These are phyloP conservation scores for Hsuehochloa calcarea DNA, from an alignment of 176 grass and related monocot genomes.

Conservation along the genomic window DNA sequence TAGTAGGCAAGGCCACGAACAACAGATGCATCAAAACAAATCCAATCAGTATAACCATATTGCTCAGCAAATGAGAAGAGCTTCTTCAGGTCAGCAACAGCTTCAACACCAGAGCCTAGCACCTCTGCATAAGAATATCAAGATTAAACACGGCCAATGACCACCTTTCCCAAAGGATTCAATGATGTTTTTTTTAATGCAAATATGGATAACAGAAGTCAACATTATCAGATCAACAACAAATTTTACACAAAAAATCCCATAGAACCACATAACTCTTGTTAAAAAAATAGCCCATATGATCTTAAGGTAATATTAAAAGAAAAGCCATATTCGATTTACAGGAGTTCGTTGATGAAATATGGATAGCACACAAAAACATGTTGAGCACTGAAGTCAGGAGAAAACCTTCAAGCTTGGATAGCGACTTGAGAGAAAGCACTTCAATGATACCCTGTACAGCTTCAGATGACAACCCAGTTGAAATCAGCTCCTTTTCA, in stretches of 20 bases:
- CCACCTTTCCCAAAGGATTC: neutral
- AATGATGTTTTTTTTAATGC: neutral
- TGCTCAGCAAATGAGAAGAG: constrained; percentile 78
- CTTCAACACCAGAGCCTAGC: constrained; percentile 64
- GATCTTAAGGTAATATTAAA: constrained; percentile 6
- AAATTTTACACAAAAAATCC: too few species aligned
- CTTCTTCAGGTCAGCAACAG: constrained; percentile 81
- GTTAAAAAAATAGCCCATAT: constrained; percentile 4
- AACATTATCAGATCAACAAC: too few species aligned
- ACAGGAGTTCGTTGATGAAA: neutral
- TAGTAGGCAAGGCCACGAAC: constrained; percentile 96
- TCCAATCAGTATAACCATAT: constrained; percentile 86
- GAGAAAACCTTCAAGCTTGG: constrained; percentile 73
- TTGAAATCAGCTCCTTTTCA: constrained; percentile 55
- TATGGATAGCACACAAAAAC: neutral
- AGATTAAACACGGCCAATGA: constrained; percentile 7
- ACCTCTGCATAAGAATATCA: constrained; percentile 52
- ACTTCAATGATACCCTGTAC: constrained; percentile 78
- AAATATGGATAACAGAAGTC: too few species aligned
- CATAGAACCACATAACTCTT: too few species aligned
- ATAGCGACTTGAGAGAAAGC: constrained; percentile 78
- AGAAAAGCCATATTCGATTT: neutral
- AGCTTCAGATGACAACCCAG: constrained; percentile 63
- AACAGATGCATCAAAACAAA: constrained; percentile 90
- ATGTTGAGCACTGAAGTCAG: constrained; percentile 18